Evolutionary conservation across 2,329 filamentous ascomycete genomes (phyloP).

Genomic region (Scopulariopsis brevicaulis): DNA sequence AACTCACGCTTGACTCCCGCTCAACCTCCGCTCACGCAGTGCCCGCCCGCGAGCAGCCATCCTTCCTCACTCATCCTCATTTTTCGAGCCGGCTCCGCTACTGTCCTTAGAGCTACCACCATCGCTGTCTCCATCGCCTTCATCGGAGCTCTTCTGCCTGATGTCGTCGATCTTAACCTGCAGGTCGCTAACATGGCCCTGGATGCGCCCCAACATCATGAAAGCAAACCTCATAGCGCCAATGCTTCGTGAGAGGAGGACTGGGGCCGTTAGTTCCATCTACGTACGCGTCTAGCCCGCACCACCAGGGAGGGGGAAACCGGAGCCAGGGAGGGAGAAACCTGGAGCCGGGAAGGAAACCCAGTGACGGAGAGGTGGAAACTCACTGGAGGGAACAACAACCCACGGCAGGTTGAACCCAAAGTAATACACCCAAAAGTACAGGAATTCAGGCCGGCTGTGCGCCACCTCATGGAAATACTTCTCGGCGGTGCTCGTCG

Average conservation of each 20-base stretch:
- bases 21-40: not conserved
- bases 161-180: not conserved
- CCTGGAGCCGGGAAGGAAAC: not conserved
- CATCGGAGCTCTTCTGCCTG: not conserved
- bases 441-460: slow-evolving; percentile 46
- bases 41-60: no score
- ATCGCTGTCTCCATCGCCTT: not conserved
- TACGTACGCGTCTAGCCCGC: not conserved
- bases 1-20: not conserved
- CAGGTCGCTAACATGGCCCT: not conserved
- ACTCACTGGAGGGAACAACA: slow-evolving; percentile 42
- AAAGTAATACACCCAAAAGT: slow-evolving; percentile 54
- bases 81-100: no score
- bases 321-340: not conserved
- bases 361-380: not conserved
- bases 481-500: slow-evolving; percentile 40
- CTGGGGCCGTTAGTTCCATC: not conserved
- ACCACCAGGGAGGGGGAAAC: not conserved
- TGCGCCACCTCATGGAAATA: slow-evolving; percentile 32
- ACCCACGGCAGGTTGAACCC: slow-evolving; percentile 51
- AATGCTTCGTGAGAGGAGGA: slow-evolving; percentile 3
- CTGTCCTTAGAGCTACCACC: not conserved
- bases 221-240: slow-evolving; percentile 2
- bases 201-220: not conserved
- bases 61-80: no score